Percentiles rank a stretch among this genome's conserved stretches.
phyloP scores from a whole-genome alignment of 2,329 filamentous ascomycete genomes.

The Fonsecaea pugnacius region DNA sequence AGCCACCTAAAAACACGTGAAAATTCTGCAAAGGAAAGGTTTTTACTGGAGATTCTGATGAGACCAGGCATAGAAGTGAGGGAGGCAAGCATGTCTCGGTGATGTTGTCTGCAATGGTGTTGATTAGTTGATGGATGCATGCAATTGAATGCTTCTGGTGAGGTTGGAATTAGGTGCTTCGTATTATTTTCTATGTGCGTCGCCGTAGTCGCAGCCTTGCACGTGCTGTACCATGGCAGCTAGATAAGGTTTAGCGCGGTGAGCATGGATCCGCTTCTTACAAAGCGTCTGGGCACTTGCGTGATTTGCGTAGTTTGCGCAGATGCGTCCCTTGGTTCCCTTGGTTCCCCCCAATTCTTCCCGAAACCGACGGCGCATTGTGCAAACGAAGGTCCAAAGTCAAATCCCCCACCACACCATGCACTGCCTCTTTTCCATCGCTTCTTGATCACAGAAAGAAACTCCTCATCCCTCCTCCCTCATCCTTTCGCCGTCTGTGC shows the following conservation, averaged over 20 bases:
- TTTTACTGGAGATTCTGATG: not conserved
- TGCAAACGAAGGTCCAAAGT: not conserved
- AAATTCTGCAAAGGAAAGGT: not conserved
- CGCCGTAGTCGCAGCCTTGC: not conserved
- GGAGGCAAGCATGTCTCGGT: not conserved
- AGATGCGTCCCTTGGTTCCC: no score
- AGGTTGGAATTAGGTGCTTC: constrained; percentile 4
- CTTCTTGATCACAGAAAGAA: not conserved
- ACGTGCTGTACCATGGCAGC: not conserved
- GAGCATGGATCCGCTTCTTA: no score
- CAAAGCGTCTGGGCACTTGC: no score
- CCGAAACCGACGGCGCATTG: not conserved
- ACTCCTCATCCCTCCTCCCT: not conserved
- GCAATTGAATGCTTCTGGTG: not conserved
- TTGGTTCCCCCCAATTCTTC: not conserved
- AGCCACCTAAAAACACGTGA: not conserved
- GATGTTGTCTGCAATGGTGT: not conserved
- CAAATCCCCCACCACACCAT: not conserved
- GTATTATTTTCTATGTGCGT: not conserved
- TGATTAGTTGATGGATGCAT: not conserved
- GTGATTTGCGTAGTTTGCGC: no score
- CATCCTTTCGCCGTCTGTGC: not conserved
- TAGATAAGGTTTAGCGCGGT: no score
- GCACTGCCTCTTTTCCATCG: not conserved
- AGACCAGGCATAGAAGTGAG: not conserved